phyloP scores from a whole-genome alignment of 169 alveolate genomes.

The Pseudocohnilembus persalinus region DNA sequence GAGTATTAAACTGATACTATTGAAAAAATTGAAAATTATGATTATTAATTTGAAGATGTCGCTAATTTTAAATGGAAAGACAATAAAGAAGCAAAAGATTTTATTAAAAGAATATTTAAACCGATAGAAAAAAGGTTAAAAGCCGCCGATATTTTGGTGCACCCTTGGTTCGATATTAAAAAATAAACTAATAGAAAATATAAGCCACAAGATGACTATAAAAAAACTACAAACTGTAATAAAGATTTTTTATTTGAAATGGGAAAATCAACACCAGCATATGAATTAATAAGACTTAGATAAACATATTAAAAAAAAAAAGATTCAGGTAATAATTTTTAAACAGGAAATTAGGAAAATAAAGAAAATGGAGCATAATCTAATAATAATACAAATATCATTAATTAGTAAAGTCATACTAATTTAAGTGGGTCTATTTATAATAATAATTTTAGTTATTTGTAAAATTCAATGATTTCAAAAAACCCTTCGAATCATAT shows the following conservation, averaged over 20 bases:
- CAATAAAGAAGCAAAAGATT: conserved; percentile 7
- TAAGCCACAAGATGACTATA: background rate
- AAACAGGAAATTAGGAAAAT: no score
- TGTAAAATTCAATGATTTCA: no score
- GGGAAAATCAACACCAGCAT: background rate
- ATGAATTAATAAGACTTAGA: background rate
- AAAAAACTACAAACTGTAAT: background rate
- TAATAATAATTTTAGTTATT: no score
- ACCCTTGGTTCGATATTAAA: conserved; percentile 14
- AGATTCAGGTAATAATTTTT: background rate
- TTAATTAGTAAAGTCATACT: no score
- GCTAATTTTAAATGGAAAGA: background rate
- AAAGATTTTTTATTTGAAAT: background rate
- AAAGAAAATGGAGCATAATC: no score
- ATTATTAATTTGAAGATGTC: background rate
- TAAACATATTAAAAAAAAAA: background rate
- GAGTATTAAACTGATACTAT: conserved; percentile 20
- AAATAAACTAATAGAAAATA: background rate
- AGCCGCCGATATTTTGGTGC: background rate
- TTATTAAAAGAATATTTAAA: conserved; percentile 12
- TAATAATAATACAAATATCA: no score
- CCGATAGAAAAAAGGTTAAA: conserved; percentile 3
- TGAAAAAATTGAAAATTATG: background rate
- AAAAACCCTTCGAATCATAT: no score
- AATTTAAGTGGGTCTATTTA: no score